Percentiles rank a stretch among this genome's conserved stretches.
These are phyloP conservation scores for Collybia sordida DNA, from an alignment of 768 basidiomycete species.

Conservation along the genomic window DNA sequence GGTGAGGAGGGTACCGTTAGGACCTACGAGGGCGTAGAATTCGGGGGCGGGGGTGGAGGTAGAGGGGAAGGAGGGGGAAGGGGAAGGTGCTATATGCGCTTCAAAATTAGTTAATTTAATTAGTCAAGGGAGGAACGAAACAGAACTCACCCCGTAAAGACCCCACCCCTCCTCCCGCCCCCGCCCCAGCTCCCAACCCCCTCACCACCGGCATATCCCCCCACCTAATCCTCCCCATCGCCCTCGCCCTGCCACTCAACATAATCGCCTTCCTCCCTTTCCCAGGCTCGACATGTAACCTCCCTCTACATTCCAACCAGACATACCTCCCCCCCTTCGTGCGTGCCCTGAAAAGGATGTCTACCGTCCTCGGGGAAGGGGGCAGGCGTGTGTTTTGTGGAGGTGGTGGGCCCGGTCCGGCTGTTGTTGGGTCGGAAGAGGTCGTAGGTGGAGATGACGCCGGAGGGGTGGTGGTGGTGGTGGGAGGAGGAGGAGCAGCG, in stretches of 20 bases:
- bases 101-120: too few species aligned
- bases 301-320: constrained; percentile 91
- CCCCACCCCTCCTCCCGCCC: too few species aligned
- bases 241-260: constrained; percentile 74
- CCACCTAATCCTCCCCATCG: constrained; percentile 68
- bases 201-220: constrained; percentile 45
- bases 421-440: too few species aligned
- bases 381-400: constrained; percentile 3
- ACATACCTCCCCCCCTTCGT: constrained; percentile 67
- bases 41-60: too few species aligned
- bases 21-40: too few species aligned
- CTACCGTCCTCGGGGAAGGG: constrained; percentile 56
- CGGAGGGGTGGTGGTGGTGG: not conserved
- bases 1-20: not conserved
- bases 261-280: constrained; percentile 95
- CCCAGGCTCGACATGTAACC: constrained; percentile 88
- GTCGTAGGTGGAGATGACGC: too few species aligned
- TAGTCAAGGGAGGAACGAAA: too few species aligned
- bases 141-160: not conserved
- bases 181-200: constrained; percentile 43
- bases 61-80: too few species aligned
- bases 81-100: too few species aligned
- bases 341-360: constrained; percentile 82
- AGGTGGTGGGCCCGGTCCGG: not conserved
- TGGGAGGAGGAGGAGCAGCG: constrained; percentile 12